Base-by-base conservation (phyloP, 2,329 filamentous ascomycete species). In the Albifimbria verrucaria region DNA sequence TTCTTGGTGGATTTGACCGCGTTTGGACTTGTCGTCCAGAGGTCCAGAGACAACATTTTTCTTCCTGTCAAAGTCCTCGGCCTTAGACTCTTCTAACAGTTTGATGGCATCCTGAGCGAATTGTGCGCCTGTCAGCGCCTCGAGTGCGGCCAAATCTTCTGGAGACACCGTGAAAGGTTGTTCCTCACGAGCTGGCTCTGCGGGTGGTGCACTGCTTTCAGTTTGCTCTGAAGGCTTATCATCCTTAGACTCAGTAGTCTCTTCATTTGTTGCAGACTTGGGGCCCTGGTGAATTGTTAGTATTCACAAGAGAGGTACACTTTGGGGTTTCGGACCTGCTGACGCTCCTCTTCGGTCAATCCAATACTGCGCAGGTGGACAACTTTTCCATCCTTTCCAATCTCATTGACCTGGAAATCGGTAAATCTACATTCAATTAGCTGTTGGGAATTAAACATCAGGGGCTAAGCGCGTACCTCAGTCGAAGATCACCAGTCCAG, bases 341-440 rank as follows among this genome's bases (percentile, higher is more conserved):
- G 44, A n/a, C 18, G 5, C 18, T 47, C 21, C n/a, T 24, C 55
- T 10, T 61, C 59, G 2, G 50, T 55, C 7, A 68, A 44, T 17
- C 68, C 70, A 18, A 80, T 69, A 50, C 77, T 80, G 53, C 71
- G 77, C 48, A 97, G 75, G 68, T 93, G 90, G 50, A 94, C 69
- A 15, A 96, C 89, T 51, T 85, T 72, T 17, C 92, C 92, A 64
- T 88, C 82, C 25, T 86, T 85, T 20, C 82, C 75, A 57, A 97
- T 93, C 70, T 97, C 92, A 65, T 96, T 92, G 62, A 97, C 92
- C 61, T 94, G 77, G 63, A 97, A 97, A 68, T 97, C 92, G 4
- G 92, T 93, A 70, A 92, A 97, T 59, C 90, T 84, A 48, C 7
- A 17, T 7, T 6, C 6, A 12, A 48, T 66, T 36, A 65, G 61